Evolutionary conservation across 768 basidiomycete species (phyloP), one percentile per base, ranked within the genome.

Genomic region (Phylloporus arenicola): DNA sequence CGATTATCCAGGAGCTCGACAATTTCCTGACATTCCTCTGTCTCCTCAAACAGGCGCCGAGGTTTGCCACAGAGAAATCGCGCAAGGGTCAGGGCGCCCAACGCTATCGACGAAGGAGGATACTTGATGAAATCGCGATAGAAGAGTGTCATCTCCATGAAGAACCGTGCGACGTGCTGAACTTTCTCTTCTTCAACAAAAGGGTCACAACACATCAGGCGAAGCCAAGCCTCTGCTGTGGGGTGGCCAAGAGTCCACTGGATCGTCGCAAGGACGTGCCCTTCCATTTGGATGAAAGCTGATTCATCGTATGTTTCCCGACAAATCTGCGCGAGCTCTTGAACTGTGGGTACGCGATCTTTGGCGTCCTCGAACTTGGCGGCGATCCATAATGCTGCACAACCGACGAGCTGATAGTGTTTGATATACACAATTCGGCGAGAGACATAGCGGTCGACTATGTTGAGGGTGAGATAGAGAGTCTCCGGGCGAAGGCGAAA

Each of bases 291-390:
- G 53, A 97, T 86, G 70, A 99, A 99, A 2, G 95, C 95, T 3
- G 87, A 86, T 69, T 95, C 93, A 66, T 97, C 94, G 68, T 98
- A 98, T 2, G 92, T 92, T 63, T 94, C 86, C 62, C 88, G 92
- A 73, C 96, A 98, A 68, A 96, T 92, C 64, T 92, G 86, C 39
- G 85, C 86, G 47, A 99, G 85, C 56, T 98, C 94, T 64, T 91
- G 85, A 6, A 97, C 89, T 1, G 92, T 90, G 11, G 96, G 96
- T 13, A 98, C 92, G 55, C 94, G 92, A 64, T 98, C 95, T 70
- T 99, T 98, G 20, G 93, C 89, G 64, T 99, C 96, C 71, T 99
- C 96, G 60, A 97, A 99, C 72, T 99, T 99, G 57, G 95, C 89
- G 14, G 96, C 96, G 59, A 98, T 97, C 96, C 96, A 99, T 12